Base-by-base conservation (phyloP, 495 filamentous ascomycete species). In the Cairneyella variabilis region DNA sequence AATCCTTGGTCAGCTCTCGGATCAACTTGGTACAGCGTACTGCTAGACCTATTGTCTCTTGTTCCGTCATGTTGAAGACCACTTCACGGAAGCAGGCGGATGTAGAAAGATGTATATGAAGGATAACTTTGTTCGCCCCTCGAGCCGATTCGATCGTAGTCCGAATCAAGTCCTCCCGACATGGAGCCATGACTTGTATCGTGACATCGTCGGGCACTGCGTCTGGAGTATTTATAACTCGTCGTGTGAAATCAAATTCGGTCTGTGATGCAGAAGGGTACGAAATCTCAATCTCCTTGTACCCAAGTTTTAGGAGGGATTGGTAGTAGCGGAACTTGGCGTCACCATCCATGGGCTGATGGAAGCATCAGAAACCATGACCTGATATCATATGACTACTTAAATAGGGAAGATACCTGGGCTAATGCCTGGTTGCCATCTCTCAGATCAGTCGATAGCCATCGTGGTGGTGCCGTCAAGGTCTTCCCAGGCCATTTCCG, bases 231-330 rank as follows among this genome's bases (percentile, higher is more conserved):
- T 91, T 83, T 47, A 97, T 81, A 34, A 96, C 71, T 54, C 85
- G 82, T 46, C 88, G 82, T 21, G 90, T 96, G 68, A 96, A 96
- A 68, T 95, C 89, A 73, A 88, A 96, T 64, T 96, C 91, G 60
- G 83, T 92, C 68, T 93, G 83, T 20, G 88, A 91, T 14, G 91
- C 86, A 2, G 91, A 92, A 27, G 92, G 92, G 70, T 93, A 96
- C 0, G 90, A 95, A 10, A 96, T 85, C 67, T 97, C 92, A 59
- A 97, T 95, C 67, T 97, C 91, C 69, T 96, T 96, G 76, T 96
- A 96, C 57, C 91, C 91, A 39, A 96, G 83, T 52, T 88, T 81
- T 56, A 86, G 82, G 27, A 97, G 81, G 89, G 93, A 93, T 68
- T 86, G 77, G 76, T 96, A 97, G 16, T 14, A 37, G 59, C 75